These are phyloP conservation scores for Lyophyllum atratum DNA, from an alignment of 768 basidiomycete genomes.

Conservation along the genomic window DNA sequence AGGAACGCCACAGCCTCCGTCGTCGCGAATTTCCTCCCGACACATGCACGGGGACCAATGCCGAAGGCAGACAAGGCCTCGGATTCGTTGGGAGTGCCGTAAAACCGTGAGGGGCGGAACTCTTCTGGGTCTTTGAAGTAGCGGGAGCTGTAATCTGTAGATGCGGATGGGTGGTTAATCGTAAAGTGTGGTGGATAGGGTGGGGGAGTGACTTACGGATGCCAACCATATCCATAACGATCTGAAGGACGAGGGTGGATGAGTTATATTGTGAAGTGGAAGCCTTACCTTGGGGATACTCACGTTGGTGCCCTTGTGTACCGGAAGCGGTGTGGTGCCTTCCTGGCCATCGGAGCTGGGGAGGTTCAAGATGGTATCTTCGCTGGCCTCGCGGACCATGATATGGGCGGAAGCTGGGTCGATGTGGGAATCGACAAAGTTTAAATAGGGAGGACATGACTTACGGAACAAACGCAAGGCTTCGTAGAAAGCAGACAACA, in stretches of 20 bases:
- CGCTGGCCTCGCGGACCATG: conserved; percentile 38
- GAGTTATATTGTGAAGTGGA: not conserved
- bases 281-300: conserved; percentile 1
- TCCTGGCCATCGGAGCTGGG: conserved; percentile 39
- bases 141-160: conserved; percentile 49
- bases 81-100: conserved; percentile 40
- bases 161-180: not conserved
- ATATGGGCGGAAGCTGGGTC: conserved; percentile 36
- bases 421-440: not conserved
- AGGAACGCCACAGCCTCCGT: conserved; percentile 56
- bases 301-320: conserved; percentile 42
- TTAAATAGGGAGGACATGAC: conserved; percentile 12
- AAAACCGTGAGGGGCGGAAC: conserved; percentile 54
- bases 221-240: conserved; percentile 51
- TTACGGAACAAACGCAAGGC: conserved; percentile 44
- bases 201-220: conserved; percentile 37
- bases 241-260: conserved; percentile 15
- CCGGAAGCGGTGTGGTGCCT: conserved; percentile 32
- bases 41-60: conserved; percentile 52
- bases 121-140: conserved; percentile 50
- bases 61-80: conserved; percentile 51
- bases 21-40: conserved; percentile 57
- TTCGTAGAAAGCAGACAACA: conserved; percentile 43
- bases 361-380: conserved; percentile 40
- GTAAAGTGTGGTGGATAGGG: not conserved